These are phyloP conservation scores for Borovskyia barvae DNA, from an alignment of 208 protist species.

Conservation along the genomic window DNA sequence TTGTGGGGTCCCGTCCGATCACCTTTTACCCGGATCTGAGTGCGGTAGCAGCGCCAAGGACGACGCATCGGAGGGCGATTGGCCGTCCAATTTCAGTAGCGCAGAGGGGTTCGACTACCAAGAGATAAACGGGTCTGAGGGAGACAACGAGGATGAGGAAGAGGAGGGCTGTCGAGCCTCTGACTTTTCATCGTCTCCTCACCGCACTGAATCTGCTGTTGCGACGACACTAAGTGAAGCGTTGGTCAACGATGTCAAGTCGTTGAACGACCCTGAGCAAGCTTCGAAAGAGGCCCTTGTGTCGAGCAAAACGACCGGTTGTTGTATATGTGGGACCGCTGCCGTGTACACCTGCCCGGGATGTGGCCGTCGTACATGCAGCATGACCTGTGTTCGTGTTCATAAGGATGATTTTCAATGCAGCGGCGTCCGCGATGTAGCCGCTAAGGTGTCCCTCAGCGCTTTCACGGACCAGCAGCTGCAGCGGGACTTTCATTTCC, in stretches of 20 bases:
- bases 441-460: slow-evolving; percentile 50
- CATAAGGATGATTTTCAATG: slow-evolving; percentile 74
- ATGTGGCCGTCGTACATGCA: slow-evolving; percentile 71
- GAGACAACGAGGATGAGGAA: background rate
- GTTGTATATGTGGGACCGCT: slow-evolving; percentile 60
- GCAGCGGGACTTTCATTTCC: slow-evolving; percentile 78
- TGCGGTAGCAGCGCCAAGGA: too few species aligned
- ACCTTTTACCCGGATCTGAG: too few species aligned
- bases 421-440: slow-evolving; percentile 53
- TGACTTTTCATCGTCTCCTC: too few species aligned
- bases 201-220: too few species aligned
- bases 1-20: too few species aligned
- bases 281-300: background rate
- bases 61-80: background rate
- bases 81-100: background rate
- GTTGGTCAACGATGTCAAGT: slow-evolving; percentile 29
- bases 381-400: slow-evolving; percentile 70
- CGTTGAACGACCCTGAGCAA: background rate
- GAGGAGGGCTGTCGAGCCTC: background rate
- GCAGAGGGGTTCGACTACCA: too few species aligned
- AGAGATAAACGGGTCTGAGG: too few species aligned
- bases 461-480: slow-evolving; percentile 77
- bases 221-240: slow-evolving; percentile 17
- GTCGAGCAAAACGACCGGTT: slow-evolving; percentile 12
- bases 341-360: slow-evolving; percentile 78